Conservation (phyloP, 208 protist species). For the Angomonas deanei region DNA sequence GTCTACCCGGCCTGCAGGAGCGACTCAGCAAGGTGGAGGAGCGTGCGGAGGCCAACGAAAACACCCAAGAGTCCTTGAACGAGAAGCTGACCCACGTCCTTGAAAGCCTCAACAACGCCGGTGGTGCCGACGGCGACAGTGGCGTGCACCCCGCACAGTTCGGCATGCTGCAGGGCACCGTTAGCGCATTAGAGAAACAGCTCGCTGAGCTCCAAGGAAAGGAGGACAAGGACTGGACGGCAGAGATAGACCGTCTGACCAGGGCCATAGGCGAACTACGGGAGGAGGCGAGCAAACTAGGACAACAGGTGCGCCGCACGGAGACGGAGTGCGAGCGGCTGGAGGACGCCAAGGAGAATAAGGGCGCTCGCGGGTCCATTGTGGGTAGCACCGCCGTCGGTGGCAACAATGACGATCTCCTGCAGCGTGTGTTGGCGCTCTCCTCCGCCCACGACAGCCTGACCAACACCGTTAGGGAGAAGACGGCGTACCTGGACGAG, state of each 20-base stretch:
- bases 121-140: constrained; percentile 8
- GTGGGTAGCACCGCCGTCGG: background rate
- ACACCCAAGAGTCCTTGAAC: constrained; percentile 41
- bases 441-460: constrained; percentile 5
- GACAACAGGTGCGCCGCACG: constrained; percentile 16
- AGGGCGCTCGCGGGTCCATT: background rate
- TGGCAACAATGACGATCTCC: background rate
- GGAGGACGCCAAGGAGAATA: constrained; percentile 56
- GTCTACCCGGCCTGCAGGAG: constrained; percentile 17
- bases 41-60: constrained; percentile 18
- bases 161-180: constrained; percentile 32
- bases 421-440: background rate
- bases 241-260: constrained; percentile 34
- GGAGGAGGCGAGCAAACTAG: constrained; percentile 18
- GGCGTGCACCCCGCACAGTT: constrained; percentile 50
- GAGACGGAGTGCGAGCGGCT: constrained; percentile 25
- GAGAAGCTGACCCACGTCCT: constrained; percentile 9
- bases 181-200: constrained; percentile 63
- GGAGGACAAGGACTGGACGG: constrained; percentile 36
- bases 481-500: constrained; percentile 39
- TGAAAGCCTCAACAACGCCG: background rate
- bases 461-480: constrained; percentile 5
- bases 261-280: constrained; percentile 31
- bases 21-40: constrained; percentile 20
- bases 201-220: constrained; percentile 38